phyloP scores from a whole-genome alignment of 768 basidiomycete species.

The Hydnomerulius pinastri region DNA sequence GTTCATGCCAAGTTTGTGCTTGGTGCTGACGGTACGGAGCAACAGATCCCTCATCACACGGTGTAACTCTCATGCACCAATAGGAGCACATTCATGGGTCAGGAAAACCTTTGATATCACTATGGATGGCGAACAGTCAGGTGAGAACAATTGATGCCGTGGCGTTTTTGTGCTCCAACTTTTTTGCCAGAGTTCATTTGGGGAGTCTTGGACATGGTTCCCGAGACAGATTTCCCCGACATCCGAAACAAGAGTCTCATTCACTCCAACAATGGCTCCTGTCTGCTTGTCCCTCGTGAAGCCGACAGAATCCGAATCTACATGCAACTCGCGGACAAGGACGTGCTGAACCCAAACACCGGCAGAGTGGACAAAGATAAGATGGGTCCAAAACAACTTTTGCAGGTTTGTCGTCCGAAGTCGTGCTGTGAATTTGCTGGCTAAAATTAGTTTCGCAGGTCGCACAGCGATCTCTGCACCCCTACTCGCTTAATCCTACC shows the following conservation, averaged over 20 bases:
- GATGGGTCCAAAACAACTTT: conserved; percentile 40
- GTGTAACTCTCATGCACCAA: conserved; percentile 2
- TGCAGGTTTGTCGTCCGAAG: conserved; percentile 31
- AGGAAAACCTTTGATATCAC: conserved; percentile 62
- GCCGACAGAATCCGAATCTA: conserved; percentile 50
- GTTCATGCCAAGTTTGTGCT: conserved; percentile 75
- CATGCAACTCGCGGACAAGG: conserved; percentile 47
- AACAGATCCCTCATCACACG: neutral
- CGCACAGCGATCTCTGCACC: conserved; percentile 42
- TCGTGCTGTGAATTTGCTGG: neutral
- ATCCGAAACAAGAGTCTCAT: conserved; percentile 48
- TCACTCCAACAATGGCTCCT: conserved; percentile 51
- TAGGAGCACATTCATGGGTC: conserved; percentile 85
- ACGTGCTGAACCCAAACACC: conserved; percentile 37
- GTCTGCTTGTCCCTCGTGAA: conserved; percentile 55
- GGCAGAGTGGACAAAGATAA: conserved; percentile 43
- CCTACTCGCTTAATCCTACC: conserved; percentile 36
- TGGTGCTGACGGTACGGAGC: conserved; percentile 64
- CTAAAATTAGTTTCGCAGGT: conserved; percentile 22
- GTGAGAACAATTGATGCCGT: conserved; percentile 20
- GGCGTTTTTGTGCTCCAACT: neutral
- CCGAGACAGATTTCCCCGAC: conserved; percentile 56
- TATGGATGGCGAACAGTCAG: conserved; percentile 76
- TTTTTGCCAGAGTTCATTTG: conserved; percentile 40
- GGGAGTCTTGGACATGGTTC: conserved; percentile 49